Evolutionary conservation across 352 stramenopile species (phyloP), one percentile per base, ranked within the genome.

Genomic region (Phytophthora brassicae): DNA sequence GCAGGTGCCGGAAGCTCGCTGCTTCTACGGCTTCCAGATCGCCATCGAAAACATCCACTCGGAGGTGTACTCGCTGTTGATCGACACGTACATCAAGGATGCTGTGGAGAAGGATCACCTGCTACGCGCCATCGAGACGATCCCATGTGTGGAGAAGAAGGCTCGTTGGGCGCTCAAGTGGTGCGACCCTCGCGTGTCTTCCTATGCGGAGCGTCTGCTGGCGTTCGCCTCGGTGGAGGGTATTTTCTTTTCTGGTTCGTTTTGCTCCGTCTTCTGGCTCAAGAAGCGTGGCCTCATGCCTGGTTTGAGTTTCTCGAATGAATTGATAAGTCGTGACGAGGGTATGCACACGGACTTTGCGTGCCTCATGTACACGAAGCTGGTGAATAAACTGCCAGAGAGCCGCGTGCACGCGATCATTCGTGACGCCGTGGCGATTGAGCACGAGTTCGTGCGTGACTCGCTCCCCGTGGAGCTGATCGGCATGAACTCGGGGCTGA

Each of bases 21-120:
- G 96, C 80, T 99, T 99, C 73, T 99, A 99, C 72, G 97, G 97
- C 41, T 99, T 99, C 74, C 97, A 99, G 85, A 99, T 99, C 73
- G 97, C 97, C 23, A 99, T 99, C 44, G 97, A 99, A 74, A 99
- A 99, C 80, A 99, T 99, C 75, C 97, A 99, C 84, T 97, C 88
- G 46, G 97, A 99, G 77, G 97, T 99, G 14, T 99, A 99, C 79
- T 98, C 89, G 61, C 86, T 99, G 19, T 82, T 99, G n/a, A 99
- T 99, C 73, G 97, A 99, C 76, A 99, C 97, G 22, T 99, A 99
- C 72, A 98, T 99, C 70, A 98, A 98, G 75, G 95, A 99, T 65
- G 17, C 57, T 3, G 44, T 65, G 8, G 94, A 99, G 77, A 99
- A 99, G 81, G 73, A 88, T 48, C 84, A 94, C 60, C 70, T 99